Evolutionary conservation across 1,139 yeast genomes (phyloP).

Genomic region (Ogataea hybrid): DNA sequence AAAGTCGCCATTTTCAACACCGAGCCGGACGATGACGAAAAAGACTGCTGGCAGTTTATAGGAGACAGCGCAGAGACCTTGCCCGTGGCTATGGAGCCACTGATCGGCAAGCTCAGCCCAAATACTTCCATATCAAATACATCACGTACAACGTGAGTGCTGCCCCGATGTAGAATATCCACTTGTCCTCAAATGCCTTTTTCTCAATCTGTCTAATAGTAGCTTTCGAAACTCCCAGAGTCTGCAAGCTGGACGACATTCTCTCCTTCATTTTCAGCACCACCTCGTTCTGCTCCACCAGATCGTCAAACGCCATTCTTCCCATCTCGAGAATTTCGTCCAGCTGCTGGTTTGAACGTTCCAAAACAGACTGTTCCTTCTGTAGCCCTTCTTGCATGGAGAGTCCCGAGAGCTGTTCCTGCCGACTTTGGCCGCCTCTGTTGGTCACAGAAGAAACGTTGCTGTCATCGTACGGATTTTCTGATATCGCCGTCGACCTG

Average conservation of each 20-base stretch:
- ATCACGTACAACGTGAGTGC: slow-evolving; percentile 61
- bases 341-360: slow-evolving; percentile 73
- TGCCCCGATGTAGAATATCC: slow-evolving; percentile 81
- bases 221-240: slow-evolving; percentile 83
- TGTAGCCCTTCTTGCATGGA: slow-evolving; percentile 64
- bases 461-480: slow-evolving; percentile 56
- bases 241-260: slow-evolving; percentile 67
- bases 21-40: slow-evolving; percentile 48
- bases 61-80: slow-evolving; percentile 80
- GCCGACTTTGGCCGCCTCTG: slow-evolving; percentile 15
- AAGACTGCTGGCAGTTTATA: slow-evolving; percentile 64
- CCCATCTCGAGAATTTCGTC: slow-evolving; percentile 94
- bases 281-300: slow-evolving; percentile 79
- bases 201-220: slow-evolving; percentile 81
- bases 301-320: slow-evolving; percentile 77
- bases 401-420: slow-evolving; percentile 31
- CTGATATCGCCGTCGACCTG: slow-evolving; percentile 47
- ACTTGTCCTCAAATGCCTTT: slow-evolving; percentile 86
- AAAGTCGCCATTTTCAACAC: slow-evolving; percentile 82
- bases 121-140: slow-evolving; percentile 65
- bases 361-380: slow-evolving; percentile 64
- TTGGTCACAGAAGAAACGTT: slow-evolving; percentile 16
- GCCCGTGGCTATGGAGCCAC: slow-evolving; percentile 64
- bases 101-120: slow-evolving; percentile 43
- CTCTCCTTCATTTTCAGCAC: slow-evolving; percentile 61